Percentiles rank a stretch among this genome's conserved stretches.
These are phyloP conservation scores for Grosmannia clavigera DNA, from an alignment of 2,329 filamentous ascomycete species.

Conservation along the genomic window DNA sequence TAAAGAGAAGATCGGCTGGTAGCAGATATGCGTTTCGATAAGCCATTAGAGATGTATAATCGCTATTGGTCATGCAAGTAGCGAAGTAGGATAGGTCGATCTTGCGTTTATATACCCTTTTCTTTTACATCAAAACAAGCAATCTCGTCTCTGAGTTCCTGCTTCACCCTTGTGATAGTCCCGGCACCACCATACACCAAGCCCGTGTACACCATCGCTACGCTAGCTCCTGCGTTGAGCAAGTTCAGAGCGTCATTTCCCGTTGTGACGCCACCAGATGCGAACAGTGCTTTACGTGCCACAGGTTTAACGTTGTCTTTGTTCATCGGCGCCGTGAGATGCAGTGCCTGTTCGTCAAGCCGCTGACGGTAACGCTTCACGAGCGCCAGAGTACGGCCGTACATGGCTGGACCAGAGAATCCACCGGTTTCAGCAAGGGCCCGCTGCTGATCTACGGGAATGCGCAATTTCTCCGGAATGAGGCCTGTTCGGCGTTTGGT, in stretches of 20 bases:
- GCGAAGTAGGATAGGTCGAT: too few relatives aligned
- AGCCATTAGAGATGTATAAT: too few relatives aligned
- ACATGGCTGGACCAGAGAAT: conserved; percentile 84
- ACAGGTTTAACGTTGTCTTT: conserved; percentile 10
- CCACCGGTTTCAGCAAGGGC: conserved; percentile 69
- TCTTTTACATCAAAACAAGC: too few relatives aligned
- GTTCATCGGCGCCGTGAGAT: conserved; percentile 15
- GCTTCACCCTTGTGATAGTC: conserved; percentile 52
- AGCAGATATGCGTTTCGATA: too few relatives aligned
- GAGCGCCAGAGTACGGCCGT: conserved; percentile 63
- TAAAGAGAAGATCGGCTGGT: too few relatives aligned
- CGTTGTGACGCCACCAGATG: conserved; percentile 83
- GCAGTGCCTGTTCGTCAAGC: conserved; percentile 36
- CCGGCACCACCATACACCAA: conserved; percentile 53
- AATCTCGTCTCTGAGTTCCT: conserved; percentile 39
- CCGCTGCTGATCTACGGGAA: conserved; percentile 54
- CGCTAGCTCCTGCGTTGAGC: conserved; percentile 77
- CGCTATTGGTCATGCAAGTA: too few relatives aligned
- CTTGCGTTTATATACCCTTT: too few relatives aligned
- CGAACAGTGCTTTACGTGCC: conserved; percentile 67
- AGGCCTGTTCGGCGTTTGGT: conserved; percentile 70
- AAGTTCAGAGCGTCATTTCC: conserved; percentile 73
- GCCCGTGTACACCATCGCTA: conserved; percentile 84
- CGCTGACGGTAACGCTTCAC: conserved; percentile 67
- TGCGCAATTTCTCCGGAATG: conserved; percentile 50